Evolutionary conservation across 371 early-diverging fungal species (phyloP).

Genomic region (Saksenaea vasiformis): DNA sequence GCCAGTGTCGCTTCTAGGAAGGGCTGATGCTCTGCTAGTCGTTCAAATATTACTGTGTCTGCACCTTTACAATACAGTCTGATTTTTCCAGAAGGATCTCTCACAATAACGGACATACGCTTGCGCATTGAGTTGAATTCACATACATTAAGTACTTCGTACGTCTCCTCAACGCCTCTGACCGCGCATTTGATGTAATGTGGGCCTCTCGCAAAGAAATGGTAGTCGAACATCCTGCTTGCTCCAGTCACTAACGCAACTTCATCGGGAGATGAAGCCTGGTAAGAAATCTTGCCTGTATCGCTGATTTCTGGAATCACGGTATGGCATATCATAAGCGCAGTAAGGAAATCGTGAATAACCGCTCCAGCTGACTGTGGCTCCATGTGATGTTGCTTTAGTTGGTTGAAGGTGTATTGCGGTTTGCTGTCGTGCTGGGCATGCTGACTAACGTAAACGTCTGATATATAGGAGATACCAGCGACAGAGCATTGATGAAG

Average conservation of each 20-base stretch:
- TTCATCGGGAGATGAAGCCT: slow-evolving; percentile 86
- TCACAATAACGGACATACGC: slow-evolving; percentile 71
- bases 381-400: slow-evolving; percentile 56
- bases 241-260: slow-evolving; percentile 80
- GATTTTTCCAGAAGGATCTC: slow-evolving; percentile 56
- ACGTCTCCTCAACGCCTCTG: slow-evolving; percentile 19
- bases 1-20: slow-evolving; percentile 49
- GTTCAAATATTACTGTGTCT: slow-evolving; percentile 68
- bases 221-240: slow-evolving; percentile 62
- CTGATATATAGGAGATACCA: slow-evolving; percentile 50
- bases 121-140: slow-evolving; percentile 72
- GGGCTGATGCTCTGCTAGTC: slow-evolving; percentile 24
- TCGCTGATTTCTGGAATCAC: slow-evolving; percentile 51
- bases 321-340: slow-evolving; percentile 64
- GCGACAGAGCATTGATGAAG: slow-evolving; percentile 65
- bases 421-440: slow-evolving; percentile 35
- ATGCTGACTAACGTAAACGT: slow-evolving; percentile 19
- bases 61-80: slow-evolving; percentile 80
- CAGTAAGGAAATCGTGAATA: slow-evolving; percentile 60
- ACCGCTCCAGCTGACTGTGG: slow-evolving; percentile 52
- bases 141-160: slow-evolving; percentile 60
- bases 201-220: slow-evolving; percentile 32
- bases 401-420: slow-evolving; percentile 60
- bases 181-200: neutral
- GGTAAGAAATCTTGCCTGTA: slow-evolving; percentile 49